A percentile compares a stretch with the other conserved stretches of the same genome.
Conservation (phyloP, 768 basidiomycete genomes). For the Chalciporus pseudorubinellus region DNA sequence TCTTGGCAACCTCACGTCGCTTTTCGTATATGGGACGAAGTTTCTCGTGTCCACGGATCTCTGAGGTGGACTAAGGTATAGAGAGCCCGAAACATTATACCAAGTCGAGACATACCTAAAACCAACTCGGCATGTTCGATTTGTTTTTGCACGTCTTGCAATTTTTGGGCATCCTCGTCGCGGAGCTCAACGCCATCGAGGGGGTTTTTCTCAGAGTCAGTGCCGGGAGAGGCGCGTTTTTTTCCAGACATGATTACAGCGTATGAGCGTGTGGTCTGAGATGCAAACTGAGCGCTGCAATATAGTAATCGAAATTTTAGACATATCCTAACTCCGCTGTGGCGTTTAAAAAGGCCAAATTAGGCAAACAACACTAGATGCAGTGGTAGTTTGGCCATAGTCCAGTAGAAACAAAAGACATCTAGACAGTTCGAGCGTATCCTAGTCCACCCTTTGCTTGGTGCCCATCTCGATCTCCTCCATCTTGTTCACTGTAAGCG, state of each 20-base stretch:
- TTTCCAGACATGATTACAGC: constrained; percentile 39
- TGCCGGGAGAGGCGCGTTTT: constrained; percentile 80
- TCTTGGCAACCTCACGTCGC: constrained; percentile 63
- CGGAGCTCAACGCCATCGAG: constrained; percentile 65
- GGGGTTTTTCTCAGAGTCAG: constrained; percentile 69
- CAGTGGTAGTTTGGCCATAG: too few species aligned
- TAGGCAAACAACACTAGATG: constrained; percentile 10
- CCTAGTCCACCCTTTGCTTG: constrained; percentile 74
- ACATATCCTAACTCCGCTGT: constrained; percentile 32
- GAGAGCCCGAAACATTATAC: not conserved
- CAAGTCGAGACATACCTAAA: constrained; percentile 52
- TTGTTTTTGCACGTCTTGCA: constrained; percentile 64
- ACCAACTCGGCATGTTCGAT: constrained; percentile 68
- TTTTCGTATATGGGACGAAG: constrained; percentile 64
- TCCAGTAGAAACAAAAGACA: not conserved
- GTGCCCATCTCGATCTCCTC: constrained; percentile 82
- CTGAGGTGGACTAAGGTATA: constrained; percentile 35
- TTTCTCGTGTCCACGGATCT: constrained; percentile 59
- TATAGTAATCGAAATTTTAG: constrained; percentile 19
- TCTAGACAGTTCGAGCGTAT: not conserved
- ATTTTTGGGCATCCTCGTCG: constrained; percentile 69
- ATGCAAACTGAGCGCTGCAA: constrained; percentile 3
- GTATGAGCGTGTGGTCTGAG: constrained; percentile 1
- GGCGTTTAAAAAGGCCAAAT: constrained; percentile 9
- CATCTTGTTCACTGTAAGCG: constrained; percentile 35